These are phyloP conservation scores for Carallia brachiata DNA, from an alignment of 345 rosid genomes.

Conservation along the genomic window DNA sequence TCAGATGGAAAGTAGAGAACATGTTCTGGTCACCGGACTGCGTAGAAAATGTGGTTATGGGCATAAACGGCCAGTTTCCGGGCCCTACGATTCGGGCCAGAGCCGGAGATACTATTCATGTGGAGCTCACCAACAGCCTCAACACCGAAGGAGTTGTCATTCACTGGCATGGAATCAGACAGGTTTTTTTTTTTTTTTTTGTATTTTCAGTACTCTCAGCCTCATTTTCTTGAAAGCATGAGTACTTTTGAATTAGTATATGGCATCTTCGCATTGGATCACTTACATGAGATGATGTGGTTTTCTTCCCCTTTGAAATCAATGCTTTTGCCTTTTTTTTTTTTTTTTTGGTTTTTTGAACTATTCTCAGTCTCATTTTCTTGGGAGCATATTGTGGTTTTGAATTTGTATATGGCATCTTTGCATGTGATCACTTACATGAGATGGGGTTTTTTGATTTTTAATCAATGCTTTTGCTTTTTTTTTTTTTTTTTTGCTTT, in stretches of 20 bases:
- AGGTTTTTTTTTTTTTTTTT: constrained; percentile 27
- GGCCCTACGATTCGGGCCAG: constrained; percentile 71
- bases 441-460: no score
- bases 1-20: constrained; percentile 65
- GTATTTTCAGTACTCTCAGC: background rate
- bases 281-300: background rate
- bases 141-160: constrained; percentile 76
- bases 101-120: constrained; percentile 59
- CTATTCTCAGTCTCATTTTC: no score
- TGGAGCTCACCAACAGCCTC: constrained; percentile 64
- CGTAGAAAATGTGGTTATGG: constrained; percentile 55
- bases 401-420: background rate
- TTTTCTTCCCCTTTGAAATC: no score
- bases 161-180: constrained; percentile 97
- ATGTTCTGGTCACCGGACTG: constrained; percentile 70
- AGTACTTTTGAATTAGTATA: no score
- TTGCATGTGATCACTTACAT: background rate
- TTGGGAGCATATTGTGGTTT: no score
- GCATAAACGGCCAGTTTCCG: constrained; percentile 79
- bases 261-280: background rate
- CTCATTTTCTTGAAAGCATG: no score
- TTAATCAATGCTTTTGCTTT: background rate
- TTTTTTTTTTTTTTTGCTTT: background rate
- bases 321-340: background rate
- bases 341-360: background rate